phyloP scores from a whole-genome alignment of 495 filamentous ascomycete genomes.

The Talaromyces nanjingensis region DNA sequence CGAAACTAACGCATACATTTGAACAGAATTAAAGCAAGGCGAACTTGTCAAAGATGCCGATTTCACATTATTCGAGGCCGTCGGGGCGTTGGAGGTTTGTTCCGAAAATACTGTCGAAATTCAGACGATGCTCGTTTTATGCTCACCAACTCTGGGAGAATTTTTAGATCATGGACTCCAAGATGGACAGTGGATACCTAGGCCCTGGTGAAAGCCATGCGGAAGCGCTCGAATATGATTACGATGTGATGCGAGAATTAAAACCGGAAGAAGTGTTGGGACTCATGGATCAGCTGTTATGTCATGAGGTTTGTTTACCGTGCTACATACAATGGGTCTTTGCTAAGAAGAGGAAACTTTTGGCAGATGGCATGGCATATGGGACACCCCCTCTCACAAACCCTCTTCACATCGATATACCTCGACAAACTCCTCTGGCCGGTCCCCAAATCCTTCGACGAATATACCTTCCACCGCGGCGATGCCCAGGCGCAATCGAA shows the following conservation, averaged over 20 bases:
- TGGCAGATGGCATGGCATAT: slow-evolving; percentile 86
- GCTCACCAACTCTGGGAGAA: slow-evolving; percentile 1
- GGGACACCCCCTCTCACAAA: slow-evolving; percentile 90
- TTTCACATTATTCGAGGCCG: slow-evolving; percentile 90
- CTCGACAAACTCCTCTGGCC: slow-evolving; percentile 78
- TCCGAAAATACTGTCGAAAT: neutral
- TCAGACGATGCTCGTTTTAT: neutral
- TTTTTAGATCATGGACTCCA: slow-evolving; percentile 88
- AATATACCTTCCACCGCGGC: slow-evolving; percentile 58
- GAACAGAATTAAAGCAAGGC: slow-evolving; percentile 53
- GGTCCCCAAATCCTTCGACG: slow-evolving; percentile 54
- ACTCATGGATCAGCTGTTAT: slow-evolving; percentile 90
- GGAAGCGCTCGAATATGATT: slow-evolving; percentile 66
- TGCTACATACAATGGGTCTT: slow-evolving; percentile 1
- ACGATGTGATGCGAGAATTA: slow-evolving; percentile 65
- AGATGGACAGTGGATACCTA: slow-evolving; percentile 93
- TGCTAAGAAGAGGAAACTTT: neutral
- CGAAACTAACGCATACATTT: neutral
- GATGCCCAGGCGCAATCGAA: slow-evolving; percentile 25
- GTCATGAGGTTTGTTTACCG: slow-evolving; percentile 59
- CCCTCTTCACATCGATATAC: slow-evolving; percentile 89
- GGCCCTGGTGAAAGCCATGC: slow-evolving; percentile 58
- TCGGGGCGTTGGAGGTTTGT: slow-evolving; percentile 87
- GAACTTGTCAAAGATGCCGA: slow-evolving; percentile 88
- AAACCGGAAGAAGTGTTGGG: slow-evolving; percentile 76